Base-by-base conservation (phyloP, 2,329 filamentous ascomycete genomes). In the Colletotrichum shisoi region DNA sequence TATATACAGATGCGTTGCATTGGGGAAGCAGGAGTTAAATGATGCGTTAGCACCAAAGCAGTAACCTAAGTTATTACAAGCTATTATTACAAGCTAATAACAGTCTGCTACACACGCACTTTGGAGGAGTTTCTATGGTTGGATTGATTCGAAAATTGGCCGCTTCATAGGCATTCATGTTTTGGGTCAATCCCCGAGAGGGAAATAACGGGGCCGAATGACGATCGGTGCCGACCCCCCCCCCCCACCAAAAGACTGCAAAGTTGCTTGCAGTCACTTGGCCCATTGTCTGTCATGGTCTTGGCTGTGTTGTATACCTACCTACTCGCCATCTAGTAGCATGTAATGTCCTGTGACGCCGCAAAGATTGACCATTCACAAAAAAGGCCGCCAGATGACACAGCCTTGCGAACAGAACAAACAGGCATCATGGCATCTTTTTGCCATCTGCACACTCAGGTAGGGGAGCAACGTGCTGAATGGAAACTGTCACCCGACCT, bases 51-150 rank as follows among this genome's bases (percentile, higher is more conserved):
- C 27, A 34, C 31, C 31, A 8, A 34, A 34, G 9, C 1, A 34
- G 31, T 3, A 34, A 3, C 31, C 31, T 34, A 34, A 34, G 31
- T 34, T 34, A 9, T 34, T 34, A 34, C 31, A 31, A 31, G 31
- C 8, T 31, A 2, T 31, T 9, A 31, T n/a, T n/a, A n/a, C 31
- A 9, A 34, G 31, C 31, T 34, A 34, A 34, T 9, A 34, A 3
- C 31, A 34, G 31, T 7, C 8, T 34, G 31, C 31, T 9, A 9
- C 3, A 8, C 31, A 34, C 31, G 31, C 15, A 34, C 15, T 34
- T 19, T 44, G 46, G 34, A 52, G 54, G 53, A 59, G 54, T 45
- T 59, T 63, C 40, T 54, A 57, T 57, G 63, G 40, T 57, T 45
- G 2, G 17, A 21, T 31, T 39, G 31, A 63, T 53, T 45, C 27